Evolutionary conservation across 2,329 filamentous ascomycete species (phyloP).

Genomic region (Aureobasidium sp.): DNA sequence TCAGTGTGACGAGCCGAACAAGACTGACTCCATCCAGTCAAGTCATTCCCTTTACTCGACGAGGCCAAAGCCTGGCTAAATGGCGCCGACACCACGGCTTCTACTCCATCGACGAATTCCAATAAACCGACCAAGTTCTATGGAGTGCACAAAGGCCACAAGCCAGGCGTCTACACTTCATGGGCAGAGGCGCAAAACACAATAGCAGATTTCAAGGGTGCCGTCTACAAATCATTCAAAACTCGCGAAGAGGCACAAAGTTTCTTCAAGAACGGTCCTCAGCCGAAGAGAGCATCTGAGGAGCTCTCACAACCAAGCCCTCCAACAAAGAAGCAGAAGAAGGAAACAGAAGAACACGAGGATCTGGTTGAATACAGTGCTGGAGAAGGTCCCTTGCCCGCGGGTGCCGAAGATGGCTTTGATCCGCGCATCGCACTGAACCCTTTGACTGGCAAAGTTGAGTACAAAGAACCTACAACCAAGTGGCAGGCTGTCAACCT

Average conservation of each 20-base stretch:
- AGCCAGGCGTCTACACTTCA: conserved; percentile 54
- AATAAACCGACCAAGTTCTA: conserved; percentile 44
- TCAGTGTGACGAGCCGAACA: not conserved
- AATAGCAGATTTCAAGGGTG: conserved; percentile 62
- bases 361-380: conserved; percentile 35
- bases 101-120: conserved; percentile 22
- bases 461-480: conserved; percentile 45
- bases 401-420: conserved; percentile 52
- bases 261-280: conserved; percentile 50
- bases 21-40: conserved; percentile 47
- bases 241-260: conserved; percentile 61
- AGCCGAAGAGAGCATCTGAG: conserved; percentile 14
- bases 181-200: conserved; percentile 65
- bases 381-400: conserved; percentile 47
- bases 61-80: conserved; percentile 77
- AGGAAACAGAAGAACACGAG: conserved; percentile 22
- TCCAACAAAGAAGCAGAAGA: conserved; percentile 31
- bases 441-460: conserved; percentile 42
- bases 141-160: conserved; percentile 48
- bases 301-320: conserved; percentile 16
- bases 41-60: conserved; percentile 63
- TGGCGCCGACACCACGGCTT: conserved; percentile 28
- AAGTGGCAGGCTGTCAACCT: conserved; percentile 38
- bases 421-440: conserved; percentile 50
- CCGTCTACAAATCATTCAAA: conserved; percentile 43